Conservation (phyloP, 139 green algal species). For the Coccomyxa sp. region DNA sequence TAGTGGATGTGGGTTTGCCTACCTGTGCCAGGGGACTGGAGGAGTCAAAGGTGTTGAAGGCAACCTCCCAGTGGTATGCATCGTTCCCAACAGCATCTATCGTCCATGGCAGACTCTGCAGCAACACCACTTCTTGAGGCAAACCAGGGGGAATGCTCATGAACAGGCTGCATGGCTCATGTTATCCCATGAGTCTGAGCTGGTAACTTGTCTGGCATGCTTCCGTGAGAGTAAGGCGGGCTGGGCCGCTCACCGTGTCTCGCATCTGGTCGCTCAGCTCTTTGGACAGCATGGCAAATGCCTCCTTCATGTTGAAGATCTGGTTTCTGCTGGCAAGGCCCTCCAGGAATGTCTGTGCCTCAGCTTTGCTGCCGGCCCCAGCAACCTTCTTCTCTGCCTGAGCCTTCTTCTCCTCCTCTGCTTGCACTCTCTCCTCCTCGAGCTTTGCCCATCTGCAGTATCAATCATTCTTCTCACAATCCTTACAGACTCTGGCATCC, state of each 20-base stretch:
- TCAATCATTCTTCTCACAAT: not conserved
- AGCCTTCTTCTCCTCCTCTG: not conserved
- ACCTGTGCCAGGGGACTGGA: conserved; percentile 34
- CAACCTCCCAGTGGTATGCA: conserved; percentile 69
- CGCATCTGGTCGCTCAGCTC: conserved; percentile 60
- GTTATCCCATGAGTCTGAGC: not conserved
- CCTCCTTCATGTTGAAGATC: conserved; percentile 9
- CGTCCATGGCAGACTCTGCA: not conserved
- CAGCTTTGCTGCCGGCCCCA: not conserved
- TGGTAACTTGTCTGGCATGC: not conserved
- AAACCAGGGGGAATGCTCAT: too few relatives aligned
- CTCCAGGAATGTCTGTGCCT: not conserved
- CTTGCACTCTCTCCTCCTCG: not conserved
- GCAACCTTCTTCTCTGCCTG: not conserved
- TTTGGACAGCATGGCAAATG: conserved; percentile 29
- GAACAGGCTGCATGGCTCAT: not conserved
- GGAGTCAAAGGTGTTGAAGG: conserved; percentile 46
- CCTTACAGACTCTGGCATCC: too few relatives aligned
- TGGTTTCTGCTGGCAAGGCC: not conserved
- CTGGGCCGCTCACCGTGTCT: not conserved
- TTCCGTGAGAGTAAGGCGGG: conserved; percentile 13
- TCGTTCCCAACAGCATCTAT: conserved; percentile 44
- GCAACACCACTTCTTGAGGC: too few relatives aligned
- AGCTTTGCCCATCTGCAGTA: not conserved
- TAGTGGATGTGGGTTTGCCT: not conserved